Base-by-base conservation (phyloP, 2,329 filamentous ascomycete species). In the Berkeleyomyces rouxiae region DNA sequence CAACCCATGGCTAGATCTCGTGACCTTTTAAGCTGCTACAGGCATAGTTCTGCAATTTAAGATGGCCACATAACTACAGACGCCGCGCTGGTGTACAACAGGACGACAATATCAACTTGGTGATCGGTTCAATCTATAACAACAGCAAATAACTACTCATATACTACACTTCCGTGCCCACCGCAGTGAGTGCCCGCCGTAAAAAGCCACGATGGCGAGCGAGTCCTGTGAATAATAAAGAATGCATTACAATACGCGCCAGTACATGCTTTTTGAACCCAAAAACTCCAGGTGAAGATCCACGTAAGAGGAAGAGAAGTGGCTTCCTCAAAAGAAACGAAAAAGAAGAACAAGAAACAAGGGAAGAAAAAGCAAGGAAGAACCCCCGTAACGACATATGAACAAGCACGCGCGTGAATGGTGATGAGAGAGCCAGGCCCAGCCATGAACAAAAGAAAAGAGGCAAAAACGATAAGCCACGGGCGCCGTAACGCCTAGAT, bases 1-100 rank as follows among this genome's bases (percentile, higher is more conserved):
- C 61, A 33, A 11, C 13, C 11, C 16, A 36, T 39, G n/a, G 40
- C 9, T 63, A 80, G 78, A 80, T 72, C 73, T 80, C 66, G 78
- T 80, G 75, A 80, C 76, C 67, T 79, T 79, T 65, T 79, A 74
- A 68, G 60, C 23, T 16, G 7, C 36, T 33, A 43, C n/a, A 23
- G 2, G 23, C 23, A 23, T 23, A 23, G 23, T 23, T 23, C 23
- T 23, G 23, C 23, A 51, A 7, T 62, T 64, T 47, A 44, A 53
- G 39, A 33, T 59, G 44, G 23, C 7, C 7, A 47, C 44, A 47
- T 13, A 7, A 47, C 23, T 23, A 47, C n/a, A 47, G n/a, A 47
- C 23, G 23, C 23, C 23, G 23, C 44, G 23, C n/a, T 6, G 10
- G n/a, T 47, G 44, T 36, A 9, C 13, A 53, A 33, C 49, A 37